Percentiles rank a stretch among this genome's conserved stretches.
Conservation (phyloP, 768 basidiomycete genomes). For the Trametes cinnabarina region DNA sequence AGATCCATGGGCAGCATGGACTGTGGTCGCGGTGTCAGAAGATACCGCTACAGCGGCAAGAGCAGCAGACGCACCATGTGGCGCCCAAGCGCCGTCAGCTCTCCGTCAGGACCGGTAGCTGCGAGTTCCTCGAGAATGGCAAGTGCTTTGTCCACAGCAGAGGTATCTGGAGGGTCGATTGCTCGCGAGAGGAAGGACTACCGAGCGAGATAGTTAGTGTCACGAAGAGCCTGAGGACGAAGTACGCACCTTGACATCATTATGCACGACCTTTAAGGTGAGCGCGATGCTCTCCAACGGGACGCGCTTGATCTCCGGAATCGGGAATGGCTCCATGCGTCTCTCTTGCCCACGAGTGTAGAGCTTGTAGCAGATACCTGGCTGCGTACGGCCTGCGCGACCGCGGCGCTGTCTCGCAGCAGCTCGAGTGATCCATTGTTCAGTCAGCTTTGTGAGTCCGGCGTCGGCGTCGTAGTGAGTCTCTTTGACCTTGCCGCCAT, state of each 20-base stretch:
- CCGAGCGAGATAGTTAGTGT: neutral
- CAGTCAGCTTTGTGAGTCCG: conserved; percentile 72
- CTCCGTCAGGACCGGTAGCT: conserved; percentile 62
- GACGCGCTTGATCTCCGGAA: conserved; percentile 86
- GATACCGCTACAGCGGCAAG: neutral
- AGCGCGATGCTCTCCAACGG: conserved; percentile 82
- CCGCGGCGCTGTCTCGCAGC: conserved; percentile 83
- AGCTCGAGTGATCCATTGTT: conserved; percentile 76
- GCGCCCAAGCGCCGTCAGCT: conserved; percentile 77
- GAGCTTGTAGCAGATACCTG: conserved; percentile 84
- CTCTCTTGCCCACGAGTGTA: conserved; percentile 74
- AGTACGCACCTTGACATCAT: conserved; percentile 65
- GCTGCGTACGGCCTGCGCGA: conserved; percentile 83
- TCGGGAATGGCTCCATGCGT: conserved; percentile 66
- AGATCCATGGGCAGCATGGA: conserved; percentile 86
- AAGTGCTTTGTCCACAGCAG: conserved; percentile 78
- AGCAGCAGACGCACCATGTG: conserved; percentile 54
- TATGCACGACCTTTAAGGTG: conserved; percentile 76
- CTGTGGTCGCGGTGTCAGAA: conserved; percentile 36
- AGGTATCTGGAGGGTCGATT: conserved; percentile 77
- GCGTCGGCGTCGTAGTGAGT: conserved; percentile 68
- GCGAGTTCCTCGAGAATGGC: conserved; percentile 71
- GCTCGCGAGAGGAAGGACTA: conserved; percentile 69
- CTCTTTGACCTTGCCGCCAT: conserved; percentile 85
- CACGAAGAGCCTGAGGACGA: too few relatives aligned